A percentile compares a stretch with the other conserved stretches of the same genome.
Conservation (phyloP, 345 rosid genomes). For the Lagerstroemia speciosa region DNA sequence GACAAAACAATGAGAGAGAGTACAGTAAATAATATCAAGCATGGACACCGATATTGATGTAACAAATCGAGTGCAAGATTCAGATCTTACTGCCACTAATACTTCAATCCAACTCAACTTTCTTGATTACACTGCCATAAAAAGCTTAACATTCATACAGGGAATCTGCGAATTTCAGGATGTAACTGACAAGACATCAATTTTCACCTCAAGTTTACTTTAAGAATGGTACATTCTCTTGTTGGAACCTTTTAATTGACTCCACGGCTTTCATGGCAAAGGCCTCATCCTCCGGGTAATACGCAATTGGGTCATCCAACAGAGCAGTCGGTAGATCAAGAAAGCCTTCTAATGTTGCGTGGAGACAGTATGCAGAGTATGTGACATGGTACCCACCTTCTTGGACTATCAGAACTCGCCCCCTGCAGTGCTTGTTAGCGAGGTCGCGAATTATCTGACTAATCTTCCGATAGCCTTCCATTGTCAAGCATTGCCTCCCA, state of each 20-base stretch:
- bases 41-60: neutral
- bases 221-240: constrained; percentile 36
- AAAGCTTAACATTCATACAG: neutral
- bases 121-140: neutral
- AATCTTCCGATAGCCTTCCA: constrained; percentile 68
- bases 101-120: neutral
- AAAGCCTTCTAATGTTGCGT: constrained; percentile 78
- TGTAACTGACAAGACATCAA: neutral
- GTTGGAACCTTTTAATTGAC: constrained; percentile 39
- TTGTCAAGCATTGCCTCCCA: constrained; percentile 80
- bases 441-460: constrained; percentile 38
- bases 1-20: constrained; percentile 6
- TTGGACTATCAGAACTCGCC: constrained; percentile 72
- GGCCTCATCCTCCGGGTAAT: constrained; percentile 72
- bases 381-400: constrained; percentile 91
- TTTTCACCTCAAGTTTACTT: constrained; percentile 22
- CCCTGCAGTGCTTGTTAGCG: constrained; percentile 43
- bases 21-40: neutral
- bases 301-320: constrained; percentile 52
- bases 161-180: neutral
- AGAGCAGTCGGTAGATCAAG: constrained; percentile 44
- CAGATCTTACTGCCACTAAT: neutral
- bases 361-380: constrained; percentile 86
- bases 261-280: constrained; percentile 40
- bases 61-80: constrained; percentile 5